These are phyloP conservation scores for Penicillium thymicola DNA, from an alignment of 2,329 filamentous ascomycete species.

Conservation along the genomic window DNA sequence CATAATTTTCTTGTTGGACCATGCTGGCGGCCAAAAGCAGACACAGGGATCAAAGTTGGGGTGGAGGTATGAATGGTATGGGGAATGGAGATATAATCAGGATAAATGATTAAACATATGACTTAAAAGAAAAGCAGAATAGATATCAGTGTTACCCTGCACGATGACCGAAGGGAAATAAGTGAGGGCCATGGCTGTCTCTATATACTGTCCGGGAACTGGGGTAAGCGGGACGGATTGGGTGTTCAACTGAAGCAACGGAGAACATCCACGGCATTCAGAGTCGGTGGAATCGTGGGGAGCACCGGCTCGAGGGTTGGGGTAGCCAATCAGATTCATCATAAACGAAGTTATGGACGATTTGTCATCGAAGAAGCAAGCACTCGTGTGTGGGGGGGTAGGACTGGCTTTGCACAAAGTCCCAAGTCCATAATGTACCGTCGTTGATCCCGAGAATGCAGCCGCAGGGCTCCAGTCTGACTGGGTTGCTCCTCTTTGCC, in stretches of 20 bases:
- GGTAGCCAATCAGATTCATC: conserved; percentile 5
- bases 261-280: conserved; percentile 37
- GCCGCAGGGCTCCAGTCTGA: conserved; percentile 3
- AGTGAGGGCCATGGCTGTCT: conserved; percentile 19
- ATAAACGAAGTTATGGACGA: not conserved
- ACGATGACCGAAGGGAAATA: conserved; percentile 4
- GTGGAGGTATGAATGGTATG: not conserved
- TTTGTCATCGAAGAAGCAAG: conserved; percentile 4
- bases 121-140: not conserved
- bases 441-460: conserved; percentile 22
- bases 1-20: conserved; percentile 52
- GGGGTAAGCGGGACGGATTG: conserved; percentile 20
- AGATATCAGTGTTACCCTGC: conserved; percentile 8
- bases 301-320: conserved; percentile 9
- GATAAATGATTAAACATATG: not conserved
- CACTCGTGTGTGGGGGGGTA: conserved; percentile 13
- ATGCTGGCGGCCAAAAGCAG: conserved; percentile 19
- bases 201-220: conserved; percentile 27
- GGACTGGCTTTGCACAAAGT: not conserved
- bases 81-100: not conserved
- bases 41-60: not conserved
- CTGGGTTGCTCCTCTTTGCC: not conserved
- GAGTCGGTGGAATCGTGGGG: conserved; percentile 31
- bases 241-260: conserved; percentile 15
- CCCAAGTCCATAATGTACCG: conserved; percentile 24